Conservation (phyloP, 1,284 basidiomycete species). For the Psilocybe mexicana region DNA sequence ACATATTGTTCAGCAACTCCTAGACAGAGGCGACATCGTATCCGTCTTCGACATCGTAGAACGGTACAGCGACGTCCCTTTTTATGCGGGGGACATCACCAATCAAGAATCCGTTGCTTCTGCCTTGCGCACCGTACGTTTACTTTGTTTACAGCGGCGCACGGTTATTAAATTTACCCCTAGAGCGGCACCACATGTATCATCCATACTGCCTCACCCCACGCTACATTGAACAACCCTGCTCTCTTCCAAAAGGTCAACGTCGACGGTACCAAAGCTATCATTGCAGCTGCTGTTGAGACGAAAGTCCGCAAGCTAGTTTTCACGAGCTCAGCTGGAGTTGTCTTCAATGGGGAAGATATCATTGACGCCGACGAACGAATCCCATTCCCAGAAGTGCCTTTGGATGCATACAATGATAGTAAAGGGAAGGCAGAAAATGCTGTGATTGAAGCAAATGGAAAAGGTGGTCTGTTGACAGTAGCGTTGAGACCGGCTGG, state of each 20-base stretch:
- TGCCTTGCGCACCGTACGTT: slow-evolving; percentile 72
- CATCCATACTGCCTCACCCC: slow-evolving; percentile 95
- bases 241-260: slow-evolving; percentile 93
- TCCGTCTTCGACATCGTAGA: slow-evolving; percentile 90
- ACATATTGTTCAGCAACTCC: slow-evolving; percentile 84
- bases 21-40: slow-evolving; percentile 79
- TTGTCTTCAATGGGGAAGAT: slow-evolving; percentile 86
- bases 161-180: slow-evolving; percentile 3
- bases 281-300: slow-evolving; percentile 80
- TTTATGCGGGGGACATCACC: slow-evolving; percentile 86
- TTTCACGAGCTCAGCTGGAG: slow-evolving; percentile 93
- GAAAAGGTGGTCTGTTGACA: slow-evolving; percentile 79
- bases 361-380: slow-evolving; percentile 92
- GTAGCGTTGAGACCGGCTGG: slow-evolving; percentile 94
- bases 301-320: slow-evolving; percentile 84
- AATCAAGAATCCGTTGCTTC: slow-evolving; percentile 71
- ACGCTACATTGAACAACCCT: slow-evolving; percentile 68
- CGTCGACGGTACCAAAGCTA: slow-evolving; percentile 86
- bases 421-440: slow-evolving; percentile 94
- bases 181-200: slow-evolving; percentile 84
- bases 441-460: slow-evolving; percentile 85
- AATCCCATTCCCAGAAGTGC: slow-evolving; percentile 70
- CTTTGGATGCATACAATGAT: slow-evolving; percentile 93
- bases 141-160: slow-evolving; percentile 12
- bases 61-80: slow-evolving; percentile 81